Conservation (phyloP, 495 filamentous ascomycete species). For the Xylaria bambusicola region DNA sequence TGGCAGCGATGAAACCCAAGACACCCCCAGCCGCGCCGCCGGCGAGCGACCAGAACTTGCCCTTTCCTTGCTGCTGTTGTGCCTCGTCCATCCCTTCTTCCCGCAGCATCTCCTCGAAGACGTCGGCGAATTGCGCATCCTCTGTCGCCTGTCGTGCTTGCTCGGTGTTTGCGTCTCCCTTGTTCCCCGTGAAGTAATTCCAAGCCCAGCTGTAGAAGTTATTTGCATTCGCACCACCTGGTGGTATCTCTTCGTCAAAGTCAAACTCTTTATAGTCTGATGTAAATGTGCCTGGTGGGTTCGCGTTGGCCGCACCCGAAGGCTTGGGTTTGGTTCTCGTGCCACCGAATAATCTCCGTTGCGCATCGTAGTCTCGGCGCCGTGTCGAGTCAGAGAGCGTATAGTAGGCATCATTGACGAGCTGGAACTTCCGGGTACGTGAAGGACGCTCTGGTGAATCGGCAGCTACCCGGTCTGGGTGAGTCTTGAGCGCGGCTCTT, state of each 20-base stretch:
- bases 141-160: slow-evolving; percentile 46
- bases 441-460: slow-evolving; percentile 81
- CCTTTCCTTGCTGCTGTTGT: slow-evolving; percentile 54
- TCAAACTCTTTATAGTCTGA: slow-evolving; percentile 61
- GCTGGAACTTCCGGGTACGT: slow-evolving; percentile 89
- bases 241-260: slow-evolving; percentile 53
- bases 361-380: slow-evolving; percentile 85
- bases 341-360: slow-evolving; percentile 49
- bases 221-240: slow-evolving; percentile 11
- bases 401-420: slow-evolving; percentile 97
- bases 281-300: slow-evolving; percentile 32
- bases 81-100: slow-evolving; percentile 82
- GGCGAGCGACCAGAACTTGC: slow-evolving; percentile 82
- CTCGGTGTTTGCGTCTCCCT: slow-evolving; percentile 24
- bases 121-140: slow-evolving; percentile 80
- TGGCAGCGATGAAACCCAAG: slow-evolving; percentile 92
- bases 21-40: slow-evolving; percentile 87
- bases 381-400: slow-evolving; percentile 80
- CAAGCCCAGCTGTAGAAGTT: slow-evolving; percentile 49
- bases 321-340: slow-evolving; percentile 13
- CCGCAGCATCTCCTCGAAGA: slow-evolving; percentile 97
- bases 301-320: slow-evolving; percentile 15
- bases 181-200: slow-evolving; percentile 48
- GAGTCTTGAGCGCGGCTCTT: slow-evolving; percentile 89
- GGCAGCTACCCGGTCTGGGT: slow-evolving; percentile 86